Conservation (phyloP, 1,139 yeast species). For the Blastobotrys persicus region DNA sequence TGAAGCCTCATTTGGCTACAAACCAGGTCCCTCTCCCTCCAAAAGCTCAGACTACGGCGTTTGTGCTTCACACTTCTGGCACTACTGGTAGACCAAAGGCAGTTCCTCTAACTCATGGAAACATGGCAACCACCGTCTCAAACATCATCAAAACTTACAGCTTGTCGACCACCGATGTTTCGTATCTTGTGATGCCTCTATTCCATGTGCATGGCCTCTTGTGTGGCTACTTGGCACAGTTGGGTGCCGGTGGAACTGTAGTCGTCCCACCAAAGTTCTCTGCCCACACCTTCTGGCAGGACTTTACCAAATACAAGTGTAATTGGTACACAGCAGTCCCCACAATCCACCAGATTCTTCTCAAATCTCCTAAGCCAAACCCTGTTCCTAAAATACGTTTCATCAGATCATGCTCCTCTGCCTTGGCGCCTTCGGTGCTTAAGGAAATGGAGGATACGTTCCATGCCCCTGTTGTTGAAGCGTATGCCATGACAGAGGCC, state of each 20-base stretch:
- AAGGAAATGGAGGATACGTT: slow-evolving; percentile 52
- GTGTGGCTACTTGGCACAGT: slow-evolving; percentile 58
- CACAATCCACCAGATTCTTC: slow-evolving; percentile 62
- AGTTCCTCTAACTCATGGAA: slow-evolving; percentile 62
- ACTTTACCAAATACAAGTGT: slow-evolving; percentile 48
- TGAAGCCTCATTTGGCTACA: slow-evolving; percentile 5
- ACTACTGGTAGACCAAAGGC: slow-evolving; percentile 73
- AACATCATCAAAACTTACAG: slow-evolving; percentile 58
- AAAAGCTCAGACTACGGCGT: slow-evolving; percentile 49
- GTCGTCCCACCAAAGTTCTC: slow-evolving; percentile 58
- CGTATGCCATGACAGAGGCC: slow-evolving; percentile 79
- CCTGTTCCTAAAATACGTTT: slow-evolving; percentile 55
- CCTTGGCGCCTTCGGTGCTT: slow-evolving; percentile 63
- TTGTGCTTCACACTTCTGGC: slow-evolving; percentile 67
- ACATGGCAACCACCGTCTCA: slow-evolving; percentile 54
- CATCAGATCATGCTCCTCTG: slow-evolving; percentile 65
- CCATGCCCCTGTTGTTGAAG: slow-evolving; percentile 65
- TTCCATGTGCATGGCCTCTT: slow-evolving; percentile 72
- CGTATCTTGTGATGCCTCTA: slow-evolving; percentile 68
- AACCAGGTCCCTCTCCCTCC: slow-evolving; percentile 41
- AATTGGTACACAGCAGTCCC: slow-evolving; percentile 76
- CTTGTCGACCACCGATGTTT: slow-evolving; percentile 46
- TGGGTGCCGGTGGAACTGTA: slow-evolving; percentile 58
- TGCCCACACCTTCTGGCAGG: slow-evolving; percentile 57
- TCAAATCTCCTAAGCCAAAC: slow-evolving; percentile 49